Evolutionary conservation across 2,329 filamentous ascomycete genomes (phyloP).

Genomic region (Xylariales sp.): DNA sequence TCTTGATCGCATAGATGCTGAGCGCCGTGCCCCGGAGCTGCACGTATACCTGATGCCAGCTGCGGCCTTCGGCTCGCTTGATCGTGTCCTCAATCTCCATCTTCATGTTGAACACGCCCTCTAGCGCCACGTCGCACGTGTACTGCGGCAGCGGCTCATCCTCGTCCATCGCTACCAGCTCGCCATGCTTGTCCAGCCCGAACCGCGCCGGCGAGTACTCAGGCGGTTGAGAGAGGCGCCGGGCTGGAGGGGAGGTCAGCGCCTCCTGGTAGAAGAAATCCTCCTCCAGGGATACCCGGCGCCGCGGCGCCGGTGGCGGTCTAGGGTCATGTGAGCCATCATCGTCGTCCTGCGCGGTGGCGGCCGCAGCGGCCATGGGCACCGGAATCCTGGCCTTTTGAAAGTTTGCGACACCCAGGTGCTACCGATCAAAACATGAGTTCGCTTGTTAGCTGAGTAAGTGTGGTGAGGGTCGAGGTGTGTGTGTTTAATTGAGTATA

Average conservation of each 20-base stretch:
- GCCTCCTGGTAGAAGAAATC: conserved; percentile 48
- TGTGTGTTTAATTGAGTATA: too few species aligned
- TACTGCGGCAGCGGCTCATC: conserved; percentile 51
- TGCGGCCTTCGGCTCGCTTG: conserved; percentile 55
- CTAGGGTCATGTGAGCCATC: conserved; percentile 2
- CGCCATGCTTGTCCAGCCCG: conserved; percentile 8
- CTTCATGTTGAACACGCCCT: conserved; percentile 57
- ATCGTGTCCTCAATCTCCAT: conserved; percentile 63
- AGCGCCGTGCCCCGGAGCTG: conserved; percentile 65
- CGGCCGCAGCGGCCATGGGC: conserved; percentile 6
- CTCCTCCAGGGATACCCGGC: conserved; percentile 51
- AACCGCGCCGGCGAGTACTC: conserved; percentile 33
- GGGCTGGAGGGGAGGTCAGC: conserved; percentile 38
- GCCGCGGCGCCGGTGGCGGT: conserved; percentile 35
- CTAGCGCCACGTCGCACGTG: conserved; percentile 49
- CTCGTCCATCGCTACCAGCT: conserved; percentile 15
- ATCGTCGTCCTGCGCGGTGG: not conserved
- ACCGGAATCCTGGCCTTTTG: not conserved
- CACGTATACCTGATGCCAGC: conserved; percentile 61
- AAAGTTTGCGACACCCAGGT: too few species aligned
- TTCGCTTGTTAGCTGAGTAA: too few species aligned
- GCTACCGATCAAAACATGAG: too few species aligned
- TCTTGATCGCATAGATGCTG: conserved; percentile 60
- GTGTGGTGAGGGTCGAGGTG: too few species aligned
- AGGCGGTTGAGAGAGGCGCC: conserved; percentile 42